Conservation (phyloP, 768 basidiomycete species). For the Suillus decipiens region DNA sequence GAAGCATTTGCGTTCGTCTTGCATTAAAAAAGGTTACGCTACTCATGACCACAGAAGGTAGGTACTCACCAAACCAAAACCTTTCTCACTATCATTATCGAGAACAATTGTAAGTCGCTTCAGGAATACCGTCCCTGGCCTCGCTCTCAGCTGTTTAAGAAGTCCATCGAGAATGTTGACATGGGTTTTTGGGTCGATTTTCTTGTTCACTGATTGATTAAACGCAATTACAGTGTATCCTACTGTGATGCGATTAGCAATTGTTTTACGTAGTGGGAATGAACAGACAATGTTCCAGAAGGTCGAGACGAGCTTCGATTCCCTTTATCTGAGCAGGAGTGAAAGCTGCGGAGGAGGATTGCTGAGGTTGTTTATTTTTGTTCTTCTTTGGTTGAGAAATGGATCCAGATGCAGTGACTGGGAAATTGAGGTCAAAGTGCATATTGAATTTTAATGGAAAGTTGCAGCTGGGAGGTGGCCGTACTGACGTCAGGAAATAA, state of each 20-base stretch:
- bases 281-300: conserved; percentile 71
- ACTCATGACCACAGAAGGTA: not conserved
- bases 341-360: conserved; percentile 37
- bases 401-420: conserved; percentile 35
- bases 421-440: conserved; percentile 73
- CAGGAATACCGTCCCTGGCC: conserved; percentile 63
- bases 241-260: conserved; percentile 48
- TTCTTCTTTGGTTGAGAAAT: conserved; percentile 26
- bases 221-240: conserved; percentile 84
- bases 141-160: conserved; percentile 57
- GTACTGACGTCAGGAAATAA: not conserved
- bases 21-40: not conserved
- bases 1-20: conserved; percentile 74
- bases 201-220: conserved; percentile 70
- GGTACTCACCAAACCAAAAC: conserved; percentile 69
- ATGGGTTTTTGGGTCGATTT: conserved; percentile 71
- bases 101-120: conserved; percentile 80
- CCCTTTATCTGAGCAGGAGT: conserved; percentile 56
- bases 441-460: conserved; percentile 32
- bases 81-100: conserved; percentile 84
- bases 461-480: not conserved
- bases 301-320: conserved; percentile 65
- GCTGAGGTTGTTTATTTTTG: conserved; percentile 39
- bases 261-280: not conserved
- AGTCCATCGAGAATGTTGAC: conserved; percentile 62